Evolutionary conservation across 1,284 basidiomycete species (phyloP).

Genomic region (Paramarasmius palmivorus): DNA sequence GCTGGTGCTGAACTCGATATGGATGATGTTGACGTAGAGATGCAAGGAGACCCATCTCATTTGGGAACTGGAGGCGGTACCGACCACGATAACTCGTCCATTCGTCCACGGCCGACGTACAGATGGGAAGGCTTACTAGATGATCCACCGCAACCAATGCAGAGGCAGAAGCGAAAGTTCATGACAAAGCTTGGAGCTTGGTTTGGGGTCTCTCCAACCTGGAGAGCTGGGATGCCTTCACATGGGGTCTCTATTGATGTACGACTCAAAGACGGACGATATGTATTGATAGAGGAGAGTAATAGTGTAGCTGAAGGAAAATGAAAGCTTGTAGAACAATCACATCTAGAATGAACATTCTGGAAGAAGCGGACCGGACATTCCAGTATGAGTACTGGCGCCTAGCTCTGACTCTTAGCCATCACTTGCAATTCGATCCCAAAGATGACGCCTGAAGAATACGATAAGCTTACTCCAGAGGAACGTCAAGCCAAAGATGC

Average conservation of each 20-base stretch:
- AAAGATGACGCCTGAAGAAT: constrained; percentile 51
- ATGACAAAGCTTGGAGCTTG: constrained; percentile 61
- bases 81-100: constrained; percentile 63
- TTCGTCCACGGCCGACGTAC: constrained; percentile 61
- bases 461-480: constrained; percentile 80
- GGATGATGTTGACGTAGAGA: constrained; percentile 57
- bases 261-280: constrained; percentile 52
- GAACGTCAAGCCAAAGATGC: constrained; percentile 76
- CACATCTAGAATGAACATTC: too few relatives aligned
- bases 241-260: constrained; percentile 63
- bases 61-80: constrained; percentile 73
- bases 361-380: too few relatives aligned
- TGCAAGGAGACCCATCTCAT: constrained; percentile 50
- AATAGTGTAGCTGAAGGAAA: constrained; percentile 22
- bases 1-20: constrained; percentile 55
- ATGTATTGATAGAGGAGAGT: constrained; percentile 37
- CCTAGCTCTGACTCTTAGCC: neutral
- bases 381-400: neutral
- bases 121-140: constrained; percentile 73
- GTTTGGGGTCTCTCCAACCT: constrained; percentile 66
- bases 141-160: constrained; percentile 47
- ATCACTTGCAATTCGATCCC: constrained; percentile 1
- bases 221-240: constrained; percentile 50
- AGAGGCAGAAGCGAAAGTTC: constrained; percentile 37
- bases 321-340: constrained; percentile 15